These are phyloP conservation scores for Desmodesmus armatus DNA, from an alignment of 139 green algal species.

Conservation along the genomic window DNA sequence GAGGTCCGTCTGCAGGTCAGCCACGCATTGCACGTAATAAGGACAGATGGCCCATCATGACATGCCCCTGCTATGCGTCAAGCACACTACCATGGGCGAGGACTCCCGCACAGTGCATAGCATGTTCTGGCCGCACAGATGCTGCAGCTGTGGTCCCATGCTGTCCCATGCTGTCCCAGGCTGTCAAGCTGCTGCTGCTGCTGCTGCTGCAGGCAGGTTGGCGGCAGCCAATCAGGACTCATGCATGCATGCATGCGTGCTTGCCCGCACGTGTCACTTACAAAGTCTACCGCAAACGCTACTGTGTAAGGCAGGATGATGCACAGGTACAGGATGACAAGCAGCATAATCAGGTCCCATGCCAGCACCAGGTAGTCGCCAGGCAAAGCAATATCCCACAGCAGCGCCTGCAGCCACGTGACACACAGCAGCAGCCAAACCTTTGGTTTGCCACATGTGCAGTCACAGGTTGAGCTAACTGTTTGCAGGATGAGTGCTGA, in stretches of 20 bases:
- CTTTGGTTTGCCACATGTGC: not conserved
- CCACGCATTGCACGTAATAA: too few species aligned
- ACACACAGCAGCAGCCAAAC: not conserved
- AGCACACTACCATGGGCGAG: too few species aligned
- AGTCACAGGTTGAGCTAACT: not conserved
- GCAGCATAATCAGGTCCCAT: constrained; percentile 63
- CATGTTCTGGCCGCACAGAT: too few species aligned
- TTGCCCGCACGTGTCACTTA: not conserved
- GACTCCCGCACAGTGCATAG: too few species aligned
- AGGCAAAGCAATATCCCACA: constrained; percentile 54
- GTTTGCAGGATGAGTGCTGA: not conserved
- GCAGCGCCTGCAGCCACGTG: constrained; percentile 37
- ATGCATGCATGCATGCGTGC: not conserved
- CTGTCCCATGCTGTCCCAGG: not conserved
- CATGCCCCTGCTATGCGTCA: too few species aligned
- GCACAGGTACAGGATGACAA: constrained; percentile 60
- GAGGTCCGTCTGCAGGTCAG: constrained; percentile 23
- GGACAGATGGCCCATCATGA: not conserved
- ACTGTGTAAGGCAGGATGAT: constrained; percentile 60
- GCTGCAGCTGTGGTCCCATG: not conserved
- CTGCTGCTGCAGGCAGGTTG: not conserved
- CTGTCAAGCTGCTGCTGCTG: not conserved
- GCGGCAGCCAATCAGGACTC: not conserved
- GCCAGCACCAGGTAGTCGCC: constrained; percentile 30
- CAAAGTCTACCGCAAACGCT: constrained; percentile 53